Percentiles rank a stretch among this genome's conserved stretches.
Conservation (phyloP, 331 rosid genomes). For the Malus hybrid region DNA sequence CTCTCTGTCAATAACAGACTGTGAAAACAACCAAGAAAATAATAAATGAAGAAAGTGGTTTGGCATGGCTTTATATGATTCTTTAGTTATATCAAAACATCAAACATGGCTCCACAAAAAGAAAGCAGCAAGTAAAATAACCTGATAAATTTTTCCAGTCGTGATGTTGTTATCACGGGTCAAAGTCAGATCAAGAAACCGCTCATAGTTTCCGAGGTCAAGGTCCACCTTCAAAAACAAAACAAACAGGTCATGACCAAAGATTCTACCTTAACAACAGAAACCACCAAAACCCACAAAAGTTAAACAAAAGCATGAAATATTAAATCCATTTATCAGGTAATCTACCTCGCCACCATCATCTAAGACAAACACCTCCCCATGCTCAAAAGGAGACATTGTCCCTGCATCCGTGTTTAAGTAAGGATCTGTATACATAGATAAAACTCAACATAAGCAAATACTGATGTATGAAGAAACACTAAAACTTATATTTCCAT, state of each 20-base stretch:
- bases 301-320: background rate
- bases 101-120: background rate
- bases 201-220: slow-evolving; percentile 88
- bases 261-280: background rate
- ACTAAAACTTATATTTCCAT: background rate
- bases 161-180: slow-evolving; percentile 83
- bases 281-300: background rate
- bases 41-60: background rate
- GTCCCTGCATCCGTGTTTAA: slow-evolving; percentile 88
- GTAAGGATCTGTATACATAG: slow-evolving; percentile 63
- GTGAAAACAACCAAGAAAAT: slow-evolving; percentile 24
- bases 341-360: slow-evolving; percentile 85
- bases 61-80: background rate
- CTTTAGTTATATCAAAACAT: background rate
- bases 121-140: slow-evolving; percentile 10
- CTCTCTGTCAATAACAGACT: slow-evolving; percentile 80
- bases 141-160: slow-evolving; percentile 89
- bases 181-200: slow-evolving; percentile 66
- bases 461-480: background rate
- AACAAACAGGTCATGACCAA: slow-evolving; percentile 2
- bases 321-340: background rate
- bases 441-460: slow-evolving; percentile 10
- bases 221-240: slow-evolving; percentile 71
- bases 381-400: slow-evolving; percentile 90
- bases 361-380: slow-evolving; percentile 83